Percentiles rank a stretch among this genome's conserved stretches.
These are phyloP conservation scores for Beta macrorhiza DNA, from an alignment of 179 eudicot species.

Conservation along the genomic window DNA sequence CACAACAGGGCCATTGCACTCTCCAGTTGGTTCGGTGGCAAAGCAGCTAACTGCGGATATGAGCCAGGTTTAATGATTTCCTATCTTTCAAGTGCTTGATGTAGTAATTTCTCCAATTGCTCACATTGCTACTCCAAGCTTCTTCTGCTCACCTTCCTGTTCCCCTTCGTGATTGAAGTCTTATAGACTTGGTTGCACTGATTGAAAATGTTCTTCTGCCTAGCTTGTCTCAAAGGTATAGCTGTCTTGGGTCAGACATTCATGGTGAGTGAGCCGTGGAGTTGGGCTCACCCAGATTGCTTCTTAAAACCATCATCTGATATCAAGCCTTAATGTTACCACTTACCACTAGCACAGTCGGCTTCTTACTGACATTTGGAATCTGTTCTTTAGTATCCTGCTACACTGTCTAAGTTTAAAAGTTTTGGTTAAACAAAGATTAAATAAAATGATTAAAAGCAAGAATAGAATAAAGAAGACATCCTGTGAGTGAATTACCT, in stretches of 20 bases:
- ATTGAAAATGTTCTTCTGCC: not conserved
- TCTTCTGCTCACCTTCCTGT: not conserved
- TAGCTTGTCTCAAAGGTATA: not conserved
- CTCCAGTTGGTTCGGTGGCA: not conserved
- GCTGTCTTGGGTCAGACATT: not conserved
- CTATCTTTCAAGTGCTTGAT: not conserved
- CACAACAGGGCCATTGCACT: conserved; percentile 18
- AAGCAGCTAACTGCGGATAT: conserved; percentile 8
- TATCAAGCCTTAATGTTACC: not conserved
- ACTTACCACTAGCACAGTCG: not conserved
- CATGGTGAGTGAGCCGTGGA: not conserved
- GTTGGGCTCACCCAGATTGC: not conserved
- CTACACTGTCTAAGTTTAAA: not conserved
- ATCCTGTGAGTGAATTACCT: not conserved
- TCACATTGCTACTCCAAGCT: not conserved
- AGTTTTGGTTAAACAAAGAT: not conserved
- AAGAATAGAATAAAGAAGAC: not conserved
- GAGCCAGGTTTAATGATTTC: conserved; percentile 30
- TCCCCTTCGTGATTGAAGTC: not conserved
- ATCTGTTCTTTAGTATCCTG: not conserved
- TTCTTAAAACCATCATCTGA: conserved; percentile 3
- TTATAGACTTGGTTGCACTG: not conserved
- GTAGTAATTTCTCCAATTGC: not conserved
- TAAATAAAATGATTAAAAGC: not conserved
- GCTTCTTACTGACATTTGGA: not conserved